Conservation (phyloP, 2,329 filamentous ascomycete species). For the Neonectria punicea region DNA sequence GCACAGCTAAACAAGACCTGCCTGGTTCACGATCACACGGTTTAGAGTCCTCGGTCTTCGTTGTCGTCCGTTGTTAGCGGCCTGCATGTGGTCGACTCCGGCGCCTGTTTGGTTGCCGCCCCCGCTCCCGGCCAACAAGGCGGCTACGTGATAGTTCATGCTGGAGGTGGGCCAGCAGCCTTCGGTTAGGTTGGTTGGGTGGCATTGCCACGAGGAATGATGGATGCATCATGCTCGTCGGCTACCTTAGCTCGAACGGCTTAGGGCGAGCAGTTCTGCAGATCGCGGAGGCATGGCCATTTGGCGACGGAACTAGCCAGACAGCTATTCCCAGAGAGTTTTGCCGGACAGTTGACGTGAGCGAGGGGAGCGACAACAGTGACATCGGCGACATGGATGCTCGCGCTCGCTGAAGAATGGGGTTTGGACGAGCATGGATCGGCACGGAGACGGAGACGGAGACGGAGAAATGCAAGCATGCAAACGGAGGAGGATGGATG, state of each 20-base stretch:
- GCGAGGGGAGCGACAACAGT: too few species aligned
- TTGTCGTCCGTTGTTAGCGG: neutral
- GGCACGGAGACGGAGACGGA: neutral
- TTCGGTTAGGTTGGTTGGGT: neutral
- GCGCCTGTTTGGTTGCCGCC: neutral
- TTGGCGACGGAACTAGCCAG: too few species aligned
- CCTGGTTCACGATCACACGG: neutral
- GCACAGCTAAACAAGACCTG: neutral
- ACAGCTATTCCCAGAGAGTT: too few species aligned
- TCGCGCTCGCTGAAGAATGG: too few species aligned
- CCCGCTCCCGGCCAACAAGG: neutral
- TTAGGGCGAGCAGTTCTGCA: neutral
- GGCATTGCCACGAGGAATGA: neutral
- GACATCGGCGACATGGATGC: too few species aligned
- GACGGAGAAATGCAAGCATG: neutral
- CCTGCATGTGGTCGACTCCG: neutral
- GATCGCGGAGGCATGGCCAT: neutral
- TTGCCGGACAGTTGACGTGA: too few species aligned
- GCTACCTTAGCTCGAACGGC: neutral
- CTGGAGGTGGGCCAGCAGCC: neutral
- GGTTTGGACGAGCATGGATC: constrained; percentile 1
- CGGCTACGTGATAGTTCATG: neutral
- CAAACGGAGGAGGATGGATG: neutral
- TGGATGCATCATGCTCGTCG: neutral
- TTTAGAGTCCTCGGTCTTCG: too few species aligned